phyloP scores from a whole-genome alignment of 257 asterid species.

The Nicotiana benthamiana region DNA sequence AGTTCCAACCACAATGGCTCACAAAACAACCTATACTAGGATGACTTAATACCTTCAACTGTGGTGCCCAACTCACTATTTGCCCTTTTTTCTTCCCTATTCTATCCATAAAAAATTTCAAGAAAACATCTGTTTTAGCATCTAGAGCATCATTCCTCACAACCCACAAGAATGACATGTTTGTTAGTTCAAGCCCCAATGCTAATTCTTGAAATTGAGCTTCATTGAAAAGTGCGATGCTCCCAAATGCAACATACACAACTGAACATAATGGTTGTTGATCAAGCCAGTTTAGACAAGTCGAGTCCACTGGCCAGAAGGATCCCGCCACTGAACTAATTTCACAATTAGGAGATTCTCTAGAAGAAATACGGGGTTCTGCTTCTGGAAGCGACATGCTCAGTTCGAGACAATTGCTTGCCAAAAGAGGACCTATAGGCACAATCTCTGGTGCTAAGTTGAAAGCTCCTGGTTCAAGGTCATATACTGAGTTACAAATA shows the following conservation, averaged over 20 bases:
- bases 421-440: slow-evolving; percentile 36
- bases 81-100: slow-evolving; percentile 20
- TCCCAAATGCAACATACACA: slow-evolving; percentile 41
- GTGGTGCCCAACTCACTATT: slow-evolving; percentile 43
- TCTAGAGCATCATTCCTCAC: slow-evolving; percentile 10
- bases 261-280: slow-evolving; percentile 25
- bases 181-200: slow-evolving; percentile 28
- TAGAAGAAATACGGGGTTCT: not conserved
- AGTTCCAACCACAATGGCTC: slow-evolving; percentile 80
- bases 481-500: slow-evolving; percentile 33
- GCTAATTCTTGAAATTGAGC: slow-evolving; percentile 36
- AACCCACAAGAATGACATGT: slow-evolving; percentile 40
- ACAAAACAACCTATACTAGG: slow-evolving; percentile 48
- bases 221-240: slow-evolving; percentile 13
- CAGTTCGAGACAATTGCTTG: slow-evolving; percentile 5
- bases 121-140: not conserved
- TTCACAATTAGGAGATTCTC: not conserved
- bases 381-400: not conserved
- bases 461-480: slow-evolving; percentile 35
- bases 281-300: slow-evolving; percentile 34
- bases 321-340: slow-evolving; percentile 16
- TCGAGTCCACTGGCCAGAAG: slow-evolving; percentile 32
- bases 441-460: slow-evolving; percentile 23
- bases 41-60: slow-evolving; percentile 45
- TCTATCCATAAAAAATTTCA: slow-evolving; percentile 19